These are phyloP conservation scores for Dactylis glomerata DNA, from an alignment of 176 grass and related monocot genomes.

Conservation along the genomic window DNA sequence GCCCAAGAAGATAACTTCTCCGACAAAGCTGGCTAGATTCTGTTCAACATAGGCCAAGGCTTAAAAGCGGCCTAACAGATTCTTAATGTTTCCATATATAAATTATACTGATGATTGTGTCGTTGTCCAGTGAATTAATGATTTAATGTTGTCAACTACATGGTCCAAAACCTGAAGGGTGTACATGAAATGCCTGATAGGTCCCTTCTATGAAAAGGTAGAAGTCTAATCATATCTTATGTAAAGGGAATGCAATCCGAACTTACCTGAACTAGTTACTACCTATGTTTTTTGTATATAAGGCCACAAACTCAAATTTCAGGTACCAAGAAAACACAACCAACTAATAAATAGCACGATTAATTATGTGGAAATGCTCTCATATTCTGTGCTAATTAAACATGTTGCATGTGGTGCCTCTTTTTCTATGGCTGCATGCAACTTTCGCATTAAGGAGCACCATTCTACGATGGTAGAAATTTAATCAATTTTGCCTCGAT, in stretches of 20 bases:
- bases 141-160: not conserved
- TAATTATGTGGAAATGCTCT: too few species aligned
- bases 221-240: not conserved
- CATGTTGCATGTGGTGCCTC: too few species aligned
- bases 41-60: not conserved
- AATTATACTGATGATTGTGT: not conserved
- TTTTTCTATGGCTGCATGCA: too few species aligned
- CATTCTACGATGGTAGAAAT: too few species aligned
- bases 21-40: not conserved
- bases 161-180: constrained; percentile 1
- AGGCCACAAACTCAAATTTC: too few species aligned
- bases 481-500: too few species aligned
- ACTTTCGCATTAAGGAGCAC: too few species aligned
- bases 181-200: not conserved
- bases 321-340: too few species aligned
- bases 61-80: not conserved
- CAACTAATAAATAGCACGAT: too few species aligned
- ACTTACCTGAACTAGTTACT: not conserved
- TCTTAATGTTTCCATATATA: not conserved
- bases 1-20: not conserved
- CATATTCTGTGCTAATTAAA: too few species aligned
- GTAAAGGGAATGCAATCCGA: too few species aligned
- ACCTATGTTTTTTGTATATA: too few species aligned
- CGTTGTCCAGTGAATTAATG: constrained; percentile 2
- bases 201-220: not conserved